Evolutionary conservation across 2,329 filamentous ascomycete genomes (phyloP).

Genomic region (Aspergillus sp.): DNA sequence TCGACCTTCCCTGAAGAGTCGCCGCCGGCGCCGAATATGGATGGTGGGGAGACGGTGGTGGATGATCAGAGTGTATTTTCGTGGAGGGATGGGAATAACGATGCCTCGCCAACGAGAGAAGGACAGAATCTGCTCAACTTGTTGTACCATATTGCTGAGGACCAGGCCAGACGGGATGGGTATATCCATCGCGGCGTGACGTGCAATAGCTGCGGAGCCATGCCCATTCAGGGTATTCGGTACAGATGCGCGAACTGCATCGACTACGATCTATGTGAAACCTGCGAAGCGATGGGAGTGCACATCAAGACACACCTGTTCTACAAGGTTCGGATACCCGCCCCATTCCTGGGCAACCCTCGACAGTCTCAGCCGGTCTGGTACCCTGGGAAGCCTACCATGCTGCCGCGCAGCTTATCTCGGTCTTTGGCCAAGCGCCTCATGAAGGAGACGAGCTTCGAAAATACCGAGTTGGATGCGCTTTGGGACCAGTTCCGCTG

Average conservation of each 20-base stretch:
- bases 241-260: slow-evolving; percentile 95
- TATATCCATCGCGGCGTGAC: slow-evolving; percentile 91
- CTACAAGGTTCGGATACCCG: slow-evolving; percentile 90
- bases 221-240: slow-evolving; percentile 86
- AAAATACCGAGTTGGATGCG: slow-evolving; percentile 84
- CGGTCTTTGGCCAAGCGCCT: slow-evolving; percentile 68
- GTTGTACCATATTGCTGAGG: slow-evolving; percentile 89
- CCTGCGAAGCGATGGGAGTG: slow-evolving; percentile 72
- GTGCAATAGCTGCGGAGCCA: slow-evolving; percentile 84
- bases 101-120: slow-evolving; percentile 44
- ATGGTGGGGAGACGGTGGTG: slow-evolving; percentile 39
- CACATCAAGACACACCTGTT: slow-evolving; percentile 93
- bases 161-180: slow-evolving; percentile 82
- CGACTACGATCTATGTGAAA: slow-evolving; percentile 94
- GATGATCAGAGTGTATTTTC: slow-evolving; percentile 50
- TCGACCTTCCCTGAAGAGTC: slow-evolving; percentile 35
- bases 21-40: slow-evolving; percentile 28
- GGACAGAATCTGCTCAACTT: slow-evolving; percentile 83
- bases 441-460: slow-evolving; percentile 72
- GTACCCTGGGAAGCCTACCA: slow-evolving; percentile 84
- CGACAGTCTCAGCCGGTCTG: slow-evolving; percentile 79
- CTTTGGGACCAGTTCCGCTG: slow-evolving; percentile 97
- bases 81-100: slow-evolving; percentile 47
- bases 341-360: slow-evolving; percentile 75
- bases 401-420: slow-evolving; percentile 67